Base-by-base conservation (phyloP, 257 asterid genomes). In the Gardenia jasminoides region DNA sequence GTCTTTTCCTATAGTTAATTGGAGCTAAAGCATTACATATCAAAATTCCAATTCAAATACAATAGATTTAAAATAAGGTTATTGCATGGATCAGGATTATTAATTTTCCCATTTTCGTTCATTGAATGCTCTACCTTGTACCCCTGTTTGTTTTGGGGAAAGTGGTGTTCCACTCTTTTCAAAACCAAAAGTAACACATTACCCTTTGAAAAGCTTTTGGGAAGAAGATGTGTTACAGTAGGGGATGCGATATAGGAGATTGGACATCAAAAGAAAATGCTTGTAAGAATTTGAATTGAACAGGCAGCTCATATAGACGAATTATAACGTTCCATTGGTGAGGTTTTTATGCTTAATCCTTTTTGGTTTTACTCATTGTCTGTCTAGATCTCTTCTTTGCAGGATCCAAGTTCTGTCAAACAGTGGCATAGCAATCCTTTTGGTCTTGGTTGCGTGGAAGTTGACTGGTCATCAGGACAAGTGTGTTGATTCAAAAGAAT, bases 341-440 rank as follows among this genome's bases (percentile, higher is more conserved):
- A 10, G 50, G 33, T 56, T 9, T 10, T 22, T 74, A 69, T 58
- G 68, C 31, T 56, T 26, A 54, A 33, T 24, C 36, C 36, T 30
- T 74, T 48, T 47, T 66, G 26, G 36, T 20, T 68, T 70, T 61
- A 59, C 48, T 46, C 67, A 74, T 62, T 67, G 52, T 58, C 47
- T 80, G 22, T 41, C 28, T 22, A 8, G 65, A 28, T 74, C 76
- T 83, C 46, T 78, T 74, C 61, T 78, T 72, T 75, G 65, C 94
- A 95, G 99, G 99, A 90, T 86, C 73, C 99, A 95, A 84, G 99
- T 91, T 83, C 79, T 95, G 13, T 90, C 65, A 67, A 95, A 95
- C 72, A 91, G 99, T 86, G 97, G 98, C 69, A 88, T 95, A 1
- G 92, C 97, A 0, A 86, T 96, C 58, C 50, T 90, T 72, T 77